Evolutionary conservation across 495 filamentous ascomycete species (phyloP), one percentile per base, ranked within the genome.

Genomic region (Penicillium robsamsonii): DNA sequence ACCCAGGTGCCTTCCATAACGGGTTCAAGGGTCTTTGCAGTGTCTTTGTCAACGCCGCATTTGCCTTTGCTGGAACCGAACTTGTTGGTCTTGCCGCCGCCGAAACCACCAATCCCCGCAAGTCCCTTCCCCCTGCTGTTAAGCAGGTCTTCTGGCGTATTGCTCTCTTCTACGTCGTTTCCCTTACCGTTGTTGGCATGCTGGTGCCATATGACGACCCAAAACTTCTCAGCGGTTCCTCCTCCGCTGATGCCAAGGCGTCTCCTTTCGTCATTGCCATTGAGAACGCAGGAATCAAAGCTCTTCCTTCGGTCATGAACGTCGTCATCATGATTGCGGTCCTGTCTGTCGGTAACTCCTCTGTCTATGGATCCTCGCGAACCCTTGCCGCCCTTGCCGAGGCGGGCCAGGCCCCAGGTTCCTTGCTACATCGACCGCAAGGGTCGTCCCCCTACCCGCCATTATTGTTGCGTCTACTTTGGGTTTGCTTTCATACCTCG

Each of bases 91-190:
- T 96, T 33, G 91, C 91, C 27, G 91, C 91, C 38, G 91, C 91
- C 38, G 91, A 96, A 66, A 91, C 90, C 2, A 84, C 82, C 5
- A 95, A 95, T 67, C 91, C 91, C 10, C 84, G 90, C 57, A 95
- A 93, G 64, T 88, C 88, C 13, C 81, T 96, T 6, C 91, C 91
- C 0, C 88, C 86, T 0, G 91, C 91, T 42, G 84, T 92, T 64
- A 95, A 95, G 69, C 91, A 96, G 71, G 91, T 96, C 35, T 96
- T 96, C 73, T 96, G 92, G 92, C 87, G 92, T 66, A 96, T 96
- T 70, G 84, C 84, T 15, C 80, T 96, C 40, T 93, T 95, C 72
- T 95, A 95, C 71, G 74, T 93, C 29, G 83, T 91, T 49, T 86
- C 87, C 4, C 79, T 93, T 3, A 82, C 80, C 20, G 66, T 93